A percentile compares a stretch with the other conserved stretches of the same genome.
These are phyloP conservation scores for Symbiotaphrina buchneri DNA, from an alignment of 495 filamentous ascomycete genomes.

Conservation along the genomic window DNA sequence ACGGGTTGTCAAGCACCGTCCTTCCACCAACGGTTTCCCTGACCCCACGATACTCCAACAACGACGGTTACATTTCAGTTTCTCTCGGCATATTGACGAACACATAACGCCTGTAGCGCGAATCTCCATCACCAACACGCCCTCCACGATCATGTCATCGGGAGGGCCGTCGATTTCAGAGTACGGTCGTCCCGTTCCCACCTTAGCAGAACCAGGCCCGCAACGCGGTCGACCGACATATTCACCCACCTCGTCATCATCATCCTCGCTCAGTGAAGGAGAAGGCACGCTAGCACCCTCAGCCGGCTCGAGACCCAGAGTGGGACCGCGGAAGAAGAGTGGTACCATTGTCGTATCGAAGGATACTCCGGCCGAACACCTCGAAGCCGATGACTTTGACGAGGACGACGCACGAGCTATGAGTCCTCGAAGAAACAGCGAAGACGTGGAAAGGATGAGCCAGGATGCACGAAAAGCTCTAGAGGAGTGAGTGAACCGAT, in stretches of 20 bases:
- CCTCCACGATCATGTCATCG: too few relatives aligned
- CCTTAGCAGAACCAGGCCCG: too few relatives aligned
- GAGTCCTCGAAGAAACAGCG: slow-evolving; percentile 79
- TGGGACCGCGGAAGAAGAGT: slow-evolving; percentile 39
- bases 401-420: slow-evolving; percentile 81
- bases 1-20: too few relatives aligned
- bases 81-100: too few relatives aligned
- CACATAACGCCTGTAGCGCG: too few relatives aligned
- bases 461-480: slow-evolving; percentile 49
- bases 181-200: too few relatives aligned
- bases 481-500: slow-evolving; percentile 23
- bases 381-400: slow-evolving; percentile 44
- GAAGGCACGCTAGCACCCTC: background rate
- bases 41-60: too few relatives aligned
- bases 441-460: slow-evolving; percentile 68
- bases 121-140: too few relatives aligned
- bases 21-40: too few relatives aligned
- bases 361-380: slow-evolving; percentile 43
- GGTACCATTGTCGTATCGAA: slow-evolving; percentile 64
- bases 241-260: slow-evolving; percentile 1
- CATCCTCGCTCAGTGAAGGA: slow-evolving; percentile 2
- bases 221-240: background rate
- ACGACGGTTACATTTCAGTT: too few relatives aligned
- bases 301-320: slow-evolving; percentile 1
- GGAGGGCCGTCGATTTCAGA: too few relatives aligned